These are phyloP conservation scores for Cordyceps tenuipes DNA, from an alignment of 2,329 filamentous ascomycete genomes.

Conservation along the genomic window DNA sequence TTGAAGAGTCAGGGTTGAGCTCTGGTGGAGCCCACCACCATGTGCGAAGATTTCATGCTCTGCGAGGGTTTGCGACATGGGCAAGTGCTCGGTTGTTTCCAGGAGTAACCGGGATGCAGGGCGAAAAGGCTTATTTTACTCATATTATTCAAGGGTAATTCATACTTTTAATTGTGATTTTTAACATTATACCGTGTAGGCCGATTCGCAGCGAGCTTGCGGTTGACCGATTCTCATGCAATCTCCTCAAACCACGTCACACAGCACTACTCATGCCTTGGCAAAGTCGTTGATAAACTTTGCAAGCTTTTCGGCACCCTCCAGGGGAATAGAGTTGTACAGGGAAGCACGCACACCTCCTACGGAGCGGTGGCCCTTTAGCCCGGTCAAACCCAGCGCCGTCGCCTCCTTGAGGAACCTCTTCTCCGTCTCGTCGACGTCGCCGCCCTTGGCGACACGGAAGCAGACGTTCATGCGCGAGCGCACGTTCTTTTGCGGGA, in stretches of 20 bases:
- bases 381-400: conserved; percentile 59
- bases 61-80: too few species aligned
- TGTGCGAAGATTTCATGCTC: not conserved
- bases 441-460: conserved; percentile 53
- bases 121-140: not conserved
- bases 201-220: not conserved
- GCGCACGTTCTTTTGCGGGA: conserved; percentile 66
- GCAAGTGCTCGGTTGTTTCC: not conserved
- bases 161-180: not conserved
- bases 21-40: not conserved
- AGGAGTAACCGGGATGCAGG: not conserved
- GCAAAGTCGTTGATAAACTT: conserved; percentile 52
- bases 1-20: not conserved
- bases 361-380: conserved; percentile 84
- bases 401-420: conserved; percentile 68
- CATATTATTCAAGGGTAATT: not conserved
- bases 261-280: conserved; percentile 19
- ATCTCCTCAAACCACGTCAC: not conserved
- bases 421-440: conserved; percentile 65
- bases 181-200: not conserved
- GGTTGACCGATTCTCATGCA: conserved; percentile 1
- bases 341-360: conserved; percentile 81
- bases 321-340: conserved; percentile 74
- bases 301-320: conserved; percentile 59
- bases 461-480: conserved; percentile 97